Evolutionary conservation across 2,329 filamentous ascomycete species (phyloP).

Genomic region (Pochonia chlamydosporia): DNA sequence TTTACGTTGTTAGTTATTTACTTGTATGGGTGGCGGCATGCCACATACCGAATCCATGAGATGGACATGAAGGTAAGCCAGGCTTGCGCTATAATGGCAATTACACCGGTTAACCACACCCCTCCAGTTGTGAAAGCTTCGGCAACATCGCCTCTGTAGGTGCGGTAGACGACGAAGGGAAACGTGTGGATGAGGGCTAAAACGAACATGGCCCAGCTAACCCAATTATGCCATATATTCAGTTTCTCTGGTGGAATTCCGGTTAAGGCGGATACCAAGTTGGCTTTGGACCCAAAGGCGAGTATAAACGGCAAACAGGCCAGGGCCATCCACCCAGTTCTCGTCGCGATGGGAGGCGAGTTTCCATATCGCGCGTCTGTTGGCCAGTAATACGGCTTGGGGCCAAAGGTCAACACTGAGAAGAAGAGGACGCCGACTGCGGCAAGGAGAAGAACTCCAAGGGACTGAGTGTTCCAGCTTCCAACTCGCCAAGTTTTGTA

Average conservation of each 20-base stretch:
- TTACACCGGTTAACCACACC: conserved; percentile 50
- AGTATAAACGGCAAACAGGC: conserved; percentile 46
- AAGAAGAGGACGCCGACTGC: conserved; percentile 39
- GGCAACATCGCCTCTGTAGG: conserved; percentile 41
- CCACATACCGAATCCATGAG: conserved; percentile 38
- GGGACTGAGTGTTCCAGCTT: conserved; percentile 35
- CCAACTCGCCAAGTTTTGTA: conserved; percentile 17
- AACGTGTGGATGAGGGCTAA: conserved; percentile 54
- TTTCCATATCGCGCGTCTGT: conserved; percentile 37
- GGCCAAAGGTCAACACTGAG: conserved; percentile 40
- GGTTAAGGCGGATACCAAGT: conserved; percentile 46
- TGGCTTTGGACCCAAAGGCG: conserved; percentile 47
- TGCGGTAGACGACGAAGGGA: conserved; percentile 50
- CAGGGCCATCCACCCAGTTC: conserved; percentile 46
- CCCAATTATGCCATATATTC: conserved; percentile 50
- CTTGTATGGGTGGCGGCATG: no score
- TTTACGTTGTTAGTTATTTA: neutral
- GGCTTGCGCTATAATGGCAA: conserved; percentile 45
- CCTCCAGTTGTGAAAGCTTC: conserved; percentile 36
- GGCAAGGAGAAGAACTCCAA: conserved; percentile 37
- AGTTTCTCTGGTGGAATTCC: conserved; percentile 53
- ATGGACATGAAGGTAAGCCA: conserved; percentile 51
- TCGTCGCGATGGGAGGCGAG: conserved; percentile 47
- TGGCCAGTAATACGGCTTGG: conserved; percentile 52
- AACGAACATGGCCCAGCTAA: conserved; percentile 49